These are phyloP conservation scores for Candida pseudocylindracea DNA, from an alignment of 1,139 yeast genomes.

Conservation along the genomic window DNA sequence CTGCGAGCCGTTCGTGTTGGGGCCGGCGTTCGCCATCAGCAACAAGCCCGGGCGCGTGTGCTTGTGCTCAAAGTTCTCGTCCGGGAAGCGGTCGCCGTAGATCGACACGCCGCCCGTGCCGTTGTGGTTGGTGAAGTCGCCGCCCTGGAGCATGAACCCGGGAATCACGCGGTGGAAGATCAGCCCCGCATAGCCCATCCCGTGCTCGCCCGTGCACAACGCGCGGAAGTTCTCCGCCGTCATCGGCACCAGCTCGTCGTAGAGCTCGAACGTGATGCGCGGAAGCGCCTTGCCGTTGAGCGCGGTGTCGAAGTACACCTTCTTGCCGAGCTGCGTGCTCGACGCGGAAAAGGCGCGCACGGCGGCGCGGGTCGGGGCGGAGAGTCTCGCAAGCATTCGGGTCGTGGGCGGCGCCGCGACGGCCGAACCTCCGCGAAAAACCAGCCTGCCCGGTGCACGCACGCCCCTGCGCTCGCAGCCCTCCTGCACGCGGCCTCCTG, in stretches of 20 bases:
- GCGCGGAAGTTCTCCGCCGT: slow-evolving; percentile 5
- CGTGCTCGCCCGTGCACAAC: slow-evolving; percentile 4
- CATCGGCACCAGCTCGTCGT: slow-evolving; percentile 3
- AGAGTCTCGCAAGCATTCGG: too few relatives aligned
- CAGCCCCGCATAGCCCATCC: slow-evolving; percentile 4
- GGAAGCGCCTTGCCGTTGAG: slow-evolving; percentile 6
- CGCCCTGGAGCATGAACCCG: slow-evolving; percentile 21
- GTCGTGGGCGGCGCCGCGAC: too few relatives aligned
- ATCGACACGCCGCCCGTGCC: slow-evolving; percentile 20
- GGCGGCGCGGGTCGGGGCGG: too few relatives aligned
- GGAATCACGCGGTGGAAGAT: slow-evolving; percentile 18
- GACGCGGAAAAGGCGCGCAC: too few relatives aligned
- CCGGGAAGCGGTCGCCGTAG: slow-evolving; percentile 15
- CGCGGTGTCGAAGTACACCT: slow-evolving; percentile 15
- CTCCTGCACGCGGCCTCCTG: too few relatives aligned
- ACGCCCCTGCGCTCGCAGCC: too few relatives aligned
- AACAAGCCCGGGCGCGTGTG: slow-evolving; percentile 17
- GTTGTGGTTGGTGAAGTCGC: slow-evolving; percentile 17
- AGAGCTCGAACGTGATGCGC: slow-evolving; percentile 5
- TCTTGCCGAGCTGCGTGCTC: slow-evolving; percentile 6
- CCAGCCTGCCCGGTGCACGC: too few relatives aligned
- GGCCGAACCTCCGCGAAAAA: too few relatives aligned
- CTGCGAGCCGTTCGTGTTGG: slow-evolving; percentile 19
- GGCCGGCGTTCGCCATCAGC: slow-evolving; percentile 21
- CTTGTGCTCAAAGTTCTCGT: slow-evolving; percentile 14